A percentile compares a stretch with the other conserved stretches of the same genome.
These are phyloP conservation scores for Herpotrichia juniperi DNA, from an alignment of 2,329 filamentous ascomycete species.

Conservation along the genomic window DNA sequence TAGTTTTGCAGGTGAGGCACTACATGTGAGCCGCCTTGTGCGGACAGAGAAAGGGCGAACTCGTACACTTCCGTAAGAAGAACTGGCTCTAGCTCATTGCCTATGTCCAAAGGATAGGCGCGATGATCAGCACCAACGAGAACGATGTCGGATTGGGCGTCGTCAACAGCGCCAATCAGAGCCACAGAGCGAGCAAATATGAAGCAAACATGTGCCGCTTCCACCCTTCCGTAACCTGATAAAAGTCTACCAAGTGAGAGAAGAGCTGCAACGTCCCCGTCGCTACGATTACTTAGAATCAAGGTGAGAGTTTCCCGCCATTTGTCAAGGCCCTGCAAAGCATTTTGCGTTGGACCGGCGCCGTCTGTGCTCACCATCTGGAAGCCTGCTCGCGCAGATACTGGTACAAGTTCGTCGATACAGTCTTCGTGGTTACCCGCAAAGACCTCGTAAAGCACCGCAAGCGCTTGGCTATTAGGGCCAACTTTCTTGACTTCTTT, in stretches of 20 bases:
- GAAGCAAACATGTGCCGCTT: constrained; percentile 94
- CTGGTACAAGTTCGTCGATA: constrained; percentile 92
- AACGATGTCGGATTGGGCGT: constrained; percentile 77
- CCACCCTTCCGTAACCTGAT: constrained; percentile 81
- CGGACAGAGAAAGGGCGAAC: constrained; percentile 78
- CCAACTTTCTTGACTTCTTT: constrained; percentile 88
- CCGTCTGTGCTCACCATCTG: constrained; percentile 79
- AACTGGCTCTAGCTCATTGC: constrained; percentile 83
- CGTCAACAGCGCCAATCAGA: constrained; percentile 82
- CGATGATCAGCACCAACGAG: constrained; percentile 85
- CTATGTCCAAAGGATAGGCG: constrained; percentile 72
- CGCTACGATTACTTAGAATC: constrained; percentile 85
- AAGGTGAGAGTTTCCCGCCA: constrained; percentile 91
- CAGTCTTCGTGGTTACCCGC: constrained; percentile 94
- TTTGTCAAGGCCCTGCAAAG: constrained; percentile 83
- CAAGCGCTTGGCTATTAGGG: constrained; percentile 83
- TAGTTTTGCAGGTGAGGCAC: constrained; percentile 87
- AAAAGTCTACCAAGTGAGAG: constrained; percentile 82
- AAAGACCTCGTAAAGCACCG: constrained; percentile 90
- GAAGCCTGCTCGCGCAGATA: constrained; percentile 88
- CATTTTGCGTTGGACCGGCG: constrained; percentile 69
- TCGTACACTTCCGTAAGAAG: constrained; percentile 96
- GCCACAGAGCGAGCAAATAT: constrained; percentile 77
- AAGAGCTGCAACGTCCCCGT: constrained; percentile 77
- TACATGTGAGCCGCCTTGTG: constrained; percentile 56